Base-by-base conservation (phyloP, 805 yeast species). In the Candida orba region DNA sequence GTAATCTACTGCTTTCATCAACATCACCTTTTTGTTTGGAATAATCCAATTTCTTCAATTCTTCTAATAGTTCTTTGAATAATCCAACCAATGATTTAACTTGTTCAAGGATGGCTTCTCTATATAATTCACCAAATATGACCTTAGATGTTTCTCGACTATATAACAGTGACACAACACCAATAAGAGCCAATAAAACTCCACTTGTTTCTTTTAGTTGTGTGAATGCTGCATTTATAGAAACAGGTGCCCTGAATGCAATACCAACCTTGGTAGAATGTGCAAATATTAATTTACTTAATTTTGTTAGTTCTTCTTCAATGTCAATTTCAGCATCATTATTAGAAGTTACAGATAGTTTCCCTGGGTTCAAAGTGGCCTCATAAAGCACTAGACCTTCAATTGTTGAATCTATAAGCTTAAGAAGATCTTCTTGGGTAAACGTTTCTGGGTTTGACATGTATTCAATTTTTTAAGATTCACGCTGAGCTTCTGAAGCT, bases 231-330 rank as follows among this genome's bases (percentile, higher is more conserved):
- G 83, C 78, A 39, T 66, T 67, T 0, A 62, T 56, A 20, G 69
- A 63, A 36, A 75, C 70, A 2, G 79, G 79, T 3, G 85, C 80
- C 52, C 77, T 78, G 65, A 79, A 83, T 0, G 82, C 75, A 24
- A 83, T 71, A 2, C 89, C 90, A 6, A 85, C 66, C 58, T 86
- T 86, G 3, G 95, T 87, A 3, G 82, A 70, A 57, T 85, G 89
- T 1, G 95, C 89, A 59, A 72, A 79, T 8, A 82, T 67, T 34
- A 87, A 64, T 45, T 74, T 69, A 17, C 77, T 59, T 7, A 84
- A 54, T 57, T 87, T 88, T 6, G 56, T 60, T 14, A 85, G 53
- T 52, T 87, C 95, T 6, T 63, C 66, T 7, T 56, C 64, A 3
- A 78, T 67, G 23, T 14, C 66, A 39, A 42, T 56, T 13, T 29